Conservation (phyloP, 805 yeast genomes). For the Teunomyces funiuensis region DNA sequence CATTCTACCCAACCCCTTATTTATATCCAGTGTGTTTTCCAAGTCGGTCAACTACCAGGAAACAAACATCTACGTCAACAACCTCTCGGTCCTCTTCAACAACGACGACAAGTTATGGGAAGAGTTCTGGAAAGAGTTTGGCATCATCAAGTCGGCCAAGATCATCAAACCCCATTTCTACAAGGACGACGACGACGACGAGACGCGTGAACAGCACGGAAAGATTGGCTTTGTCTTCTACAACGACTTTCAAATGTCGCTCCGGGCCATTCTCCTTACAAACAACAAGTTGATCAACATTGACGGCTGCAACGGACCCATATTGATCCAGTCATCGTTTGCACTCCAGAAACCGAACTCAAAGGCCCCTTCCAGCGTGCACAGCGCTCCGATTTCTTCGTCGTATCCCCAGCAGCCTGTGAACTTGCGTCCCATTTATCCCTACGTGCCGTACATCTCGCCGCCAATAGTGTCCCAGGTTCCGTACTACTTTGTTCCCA, state of each 20-base stretch:
- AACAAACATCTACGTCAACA: constrained; percentile 70
- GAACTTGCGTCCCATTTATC: background rate
- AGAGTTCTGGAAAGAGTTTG: constrained; percentile 40
- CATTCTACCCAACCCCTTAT: constrained; percentile 4
- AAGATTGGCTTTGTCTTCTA: constrained; percentile 64
- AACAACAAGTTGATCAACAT: constrained; percentile 33
- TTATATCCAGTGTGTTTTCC: constrained; percentile 13
- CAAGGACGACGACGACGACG: constrained; percentile 14
- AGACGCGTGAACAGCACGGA: constrained; percentile 7
- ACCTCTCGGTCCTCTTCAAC: constrained; percentile 53
- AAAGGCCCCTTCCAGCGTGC: background rate
- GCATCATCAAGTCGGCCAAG: constrained; percentile 39
- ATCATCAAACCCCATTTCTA: constrained; percentile 44
- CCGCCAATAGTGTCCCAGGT: constrained; percentile 3
- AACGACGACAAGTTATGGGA: constrained; percentile 51
- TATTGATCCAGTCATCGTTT: constrained; percentile 38
- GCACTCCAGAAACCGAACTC: constrained; percentile 35
- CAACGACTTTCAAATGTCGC: constrained; percentile 56
- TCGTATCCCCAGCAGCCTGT: background rate
- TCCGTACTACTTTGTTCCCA: constrained; percentile 7
- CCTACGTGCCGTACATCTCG: background rate
- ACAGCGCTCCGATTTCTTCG: constrained; percentile 1
- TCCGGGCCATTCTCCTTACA: constrained; percentile 56
- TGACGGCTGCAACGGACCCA: constrained; percentile 15
- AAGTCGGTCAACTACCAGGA: constrained; percentile 50